phyloP scores from a whole-genome alignment of 2,329 filamentous ascomycete species.

The Aspergillus ustus region DNA sequence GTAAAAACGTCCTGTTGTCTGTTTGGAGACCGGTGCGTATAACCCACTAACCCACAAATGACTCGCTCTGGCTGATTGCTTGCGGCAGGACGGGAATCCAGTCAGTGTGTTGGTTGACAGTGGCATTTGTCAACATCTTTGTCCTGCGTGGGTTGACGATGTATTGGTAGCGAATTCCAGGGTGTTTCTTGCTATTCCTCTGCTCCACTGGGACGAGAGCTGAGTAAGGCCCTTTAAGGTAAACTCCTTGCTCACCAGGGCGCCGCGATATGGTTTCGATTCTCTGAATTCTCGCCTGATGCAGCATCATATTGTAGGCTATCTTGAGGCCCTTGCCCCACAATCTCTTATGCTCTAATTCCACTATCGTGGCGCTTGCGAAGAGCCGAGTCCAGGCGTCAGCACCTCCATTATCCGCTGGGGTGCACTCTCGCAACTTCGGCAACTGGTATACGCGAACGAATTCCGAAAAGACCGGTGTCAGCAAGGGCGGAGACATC shows the following conservation, averaged over 20 bases:
- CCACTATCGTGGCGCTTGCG: not conserved
- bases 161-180: not conserved
- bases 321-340: not conserved
- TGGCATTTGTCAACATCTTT: not conserved
- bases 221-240: not conserved
- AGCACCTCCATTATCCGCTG: not conserved
- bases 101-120: not conserved
- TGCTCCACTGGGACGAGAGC: not conserved
- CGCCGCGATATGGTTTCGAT: not conserved
- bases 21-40: not conserved
- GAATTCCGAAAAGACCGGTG: not conserved
- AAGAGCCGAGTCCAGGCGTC: not conserved
- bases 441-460: not conserved
- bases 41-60: not conserved
- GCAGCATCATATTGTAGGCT: not conserved
- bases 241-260: not conserved
- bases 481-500: not conserved
- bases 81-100: not conserved
- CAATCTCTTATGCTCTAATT: not conserved
- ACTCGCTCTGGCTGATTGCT: not conserved
- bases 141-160: not conserved
- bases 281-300: not conserved
- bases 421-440: not conserved
- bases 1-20: not conserved
- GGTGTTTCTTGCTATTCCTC: not conserved